Conservation (phyloP, 2,329 filamentous ascomycete species). For the Fusarium neocosmosporiellum region DNA sequence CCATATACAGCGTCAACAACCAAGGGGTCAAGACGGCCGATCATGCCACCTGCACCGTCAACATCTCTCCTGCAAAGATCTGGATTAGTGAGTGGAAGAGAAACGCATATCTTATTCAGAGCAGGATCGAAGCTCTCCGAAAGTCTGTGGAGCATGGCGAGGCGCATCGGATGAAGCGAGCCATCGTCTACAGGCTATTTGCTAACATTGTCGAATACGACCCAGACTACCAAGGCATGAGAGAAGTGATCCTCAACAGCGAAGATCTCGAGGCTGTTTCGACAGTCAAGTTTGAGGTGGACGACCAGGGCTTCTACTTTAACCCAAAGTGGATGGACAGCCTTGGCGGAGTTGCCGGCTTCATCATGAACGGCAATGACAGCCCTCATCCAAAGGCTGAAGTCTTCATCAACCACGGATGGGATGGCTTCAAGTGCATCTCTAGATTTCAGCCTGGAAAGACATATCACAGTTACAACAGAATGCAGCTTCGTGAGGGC, state of each 20-base stretch:
- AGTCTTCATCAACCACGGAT: constrained; percentile 70
- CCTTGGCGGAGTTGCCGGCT: constrained; percentile 68
- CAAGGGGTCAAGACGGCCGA: constrained; percentile 19
- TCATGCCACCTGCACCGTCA: constrained; percentile 30
- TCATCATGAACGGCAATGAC: constrained; percentile 70
- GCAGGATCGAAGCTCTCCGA: constrained; percentile 67
- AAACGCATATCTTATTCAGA: constrained; percentile 68
- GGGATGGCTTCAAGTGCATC: constrained; percentile 63
- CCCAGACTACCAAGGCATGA: constrained; percentile 65
- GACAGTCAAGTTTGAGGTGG: constrained; percentile 63
- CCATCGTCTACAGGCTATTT: constrained; percentile 73
- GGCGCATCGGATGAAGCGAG: constrained; percentile 34
- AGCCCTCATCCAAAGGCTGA: constrained; percentile 60
- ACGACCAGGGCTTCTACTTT: constrained; percentile 60
- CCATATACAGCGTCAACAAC: constrained; percentile 37
- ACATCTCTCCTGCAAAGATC: background rate
- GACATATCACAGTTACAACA: constrained; percentile 67
- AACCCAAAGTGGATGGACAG: constrained; percentile 70
- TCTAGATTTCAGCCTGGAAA: constrained; percentile 46
- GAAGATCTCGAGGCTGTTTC: constrained; percentile 46
- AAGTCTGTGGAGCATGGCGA: constrained; percentile 29
- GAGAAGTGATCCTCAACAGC: constrained; percentile 63
- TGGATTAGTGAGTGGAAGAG: constrained; percentile 39
- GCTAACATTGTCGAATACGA: constrained; percentile 66
- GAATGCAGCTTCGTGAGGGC: constrained; percentile 65